These are phyloP conservation scores for Dipteronia dyeriana DNA, from an alignment of 345 rosid genomes.

Conservation along the genomic window DNA sequence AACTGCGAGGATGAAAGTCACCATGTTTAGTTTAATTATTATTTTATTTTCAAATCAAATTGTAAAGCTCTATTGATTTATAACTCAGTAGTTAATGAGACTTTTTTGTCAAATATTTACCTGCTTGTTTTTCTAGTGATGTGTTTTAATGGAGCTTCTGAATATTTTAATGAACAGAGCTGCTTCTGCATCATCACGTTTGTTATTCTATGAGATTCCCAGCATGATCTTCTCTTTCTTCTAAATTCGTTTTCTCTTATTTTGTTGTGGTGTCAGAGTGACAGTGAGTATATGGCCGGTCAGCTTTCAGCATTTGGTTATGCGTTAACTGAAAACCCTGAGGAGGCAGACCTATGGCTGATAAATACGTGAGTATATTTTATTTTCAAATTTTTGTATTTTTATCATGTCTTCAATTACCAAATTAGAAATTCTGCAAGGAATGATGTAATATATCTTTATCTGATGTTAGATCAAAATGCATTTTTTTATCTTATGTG, in stretches of 20 bases:
- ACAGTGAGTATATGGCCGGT: conserved; percentile 98
- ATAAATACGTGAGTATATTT: conserved; percentile 72
- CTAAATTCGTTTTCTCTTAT: not conserved
- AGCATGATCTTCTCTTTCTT: not conserved
- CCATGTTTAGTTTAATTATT: too few species aligned
- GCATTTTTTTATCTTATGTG: not conserved
- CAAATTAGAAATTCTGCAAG: not conserved
- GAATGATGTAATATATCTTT: not conserved
- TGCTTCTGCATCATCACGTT: not conserved
- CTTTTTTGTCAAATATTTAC: not conserved
- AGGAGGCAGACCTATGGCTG: conserved; percentile 92
- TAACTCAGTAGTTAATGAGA: not conserved
- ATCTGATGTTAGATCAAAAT: not conserved
- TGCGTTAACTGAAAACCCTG: conserved; percentile 76
- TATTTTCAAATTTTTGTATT: not conserved
- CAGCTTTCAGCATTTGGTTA: conserved; percentile 95
- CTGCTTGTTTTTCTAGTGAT: not conserved
- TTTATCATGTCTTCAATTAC: not conserved
- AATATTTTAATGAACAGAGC: not conserved
- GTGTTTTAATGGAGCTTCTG: not conserved
- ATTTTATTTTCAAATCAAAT: too few species aligned
- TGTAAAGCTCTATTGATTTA: not conserved
- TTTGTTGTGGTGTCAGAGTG: conserved; percentile 61
- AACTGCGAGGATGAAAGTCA: not conserved
- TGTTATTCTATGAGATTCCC: too few species aligned